Evolutionary conservation across 164 flowering plant species (phyloP), one percentile per base, ranked within the genome.

Genomic region (Vitis riparia): DNA sequence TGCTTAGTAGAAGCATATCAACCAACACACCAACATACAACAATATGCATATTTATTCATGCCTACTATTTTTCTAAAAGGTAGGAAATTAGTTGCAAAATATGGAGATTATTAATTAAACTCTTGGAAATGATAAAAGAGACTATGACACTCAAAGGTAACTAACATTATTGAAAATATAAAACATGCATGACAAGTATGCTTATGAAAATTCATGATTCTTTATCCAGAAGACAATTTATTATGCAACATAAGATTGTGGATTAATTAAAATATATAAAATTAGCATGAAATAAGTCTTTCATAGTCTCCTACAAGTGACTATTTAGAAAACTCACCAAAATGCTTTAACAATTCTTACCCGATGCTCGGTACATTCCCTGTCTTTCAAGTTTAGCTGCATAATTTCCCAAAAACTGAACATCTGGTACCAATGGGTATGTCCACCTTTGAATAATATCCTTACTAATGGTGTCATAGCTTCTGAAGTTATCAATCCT

Each of bases 401-500:
- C 76, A 77, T 67, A 74, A 77, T 83, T 88, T 51, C 91, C 94
- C 75, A 77, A 83, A 75, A 87, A 89, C 63, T 71, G 90, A 70
- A 95, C 86, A 84, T 93, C 98, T 15, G 99, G 98, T 55, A 95
- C 98, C 63, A 90, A 78, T 11, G 98, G 99, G 64, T 91, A 95
- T 49, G 98, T 91, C 99, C 99, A 95, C 73, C 99, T 82, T 66
- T 91, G 97, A 66, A 93, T 87, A 68, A 95, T 91, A 75, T 95
- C 99, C 77, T 91, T 95, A 70, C 98, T 91, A 64, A 93, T 72
- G 15, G 94, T 82, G 69, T 91, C 98, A 81, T 95, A 95, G 73
- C 99, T 91, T 70, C 96, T 84, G 71, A 79, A 95, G 68, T 91
- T 93, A 67, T 95, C 99, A 76, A 95, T 71, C 69, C 96, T 81